Base-by-base conservation (phyloP, 441 rosid genomes). In the Pelargonium australe region DNA sequence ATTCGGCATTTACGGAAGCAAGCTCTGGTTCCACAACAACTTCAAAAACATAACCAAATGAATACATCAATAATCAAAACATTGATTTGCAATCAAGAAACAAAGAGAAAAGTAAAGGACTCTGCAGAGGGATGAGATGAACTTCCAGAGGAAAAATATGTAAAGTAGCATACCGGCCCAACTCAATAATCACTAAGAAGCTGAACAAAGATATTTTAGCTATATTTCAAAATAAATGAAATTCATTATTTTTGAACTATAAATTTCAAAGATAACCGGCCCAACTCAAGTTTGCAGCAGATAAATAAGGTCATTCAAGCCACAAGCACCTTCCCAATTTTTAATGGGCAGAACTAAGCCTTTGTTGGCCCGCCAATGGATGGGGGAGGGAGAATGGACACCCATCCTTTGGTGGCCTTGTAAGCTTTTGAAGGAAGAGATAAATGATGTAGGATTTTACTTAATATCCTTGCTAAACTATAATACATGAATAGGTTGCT, bases 1-100 rank as follows among this genome's bases (percentile, higher is more conserved):
- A 80, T 76, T 81, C 72, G 49, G 28, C 65, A 28, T 76, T 28
- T 14, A 57, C 72, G 67, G 76, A 43, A 65, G 76, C 81, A 68
- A 72, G 80, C 77, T 79, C 80, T 11, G 80, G 68, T 14, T 78
- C 72, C 17, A 64, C 66, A 58, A 65, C 82, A 77, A 85, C 74
- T 75, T 62, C 65, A 77, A 49, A 73, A 73, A 67, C 72, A 78
- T 41, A 63, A 57, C 31, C 40, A 70, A 41, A 43, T 28, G 2
- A 45, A 67, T 25, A 49, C 14, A 49, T 47, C 20, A 67, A 58
- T 55, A 53, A 37, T 28, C 23, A 65, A 63, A 68, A 41, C 51
- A 61, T 19, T 2, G 11, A 43, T 43, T 43, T 43, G 10, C 47
- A 43, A 10, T 43, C 11, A 7, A 43, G 9, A 43, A 43, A 41